These are phyloP conservation scores for Clarkia xantiana DNA, from an alignment of 345 rosid species.

Conservation along the genomic window DNA sequence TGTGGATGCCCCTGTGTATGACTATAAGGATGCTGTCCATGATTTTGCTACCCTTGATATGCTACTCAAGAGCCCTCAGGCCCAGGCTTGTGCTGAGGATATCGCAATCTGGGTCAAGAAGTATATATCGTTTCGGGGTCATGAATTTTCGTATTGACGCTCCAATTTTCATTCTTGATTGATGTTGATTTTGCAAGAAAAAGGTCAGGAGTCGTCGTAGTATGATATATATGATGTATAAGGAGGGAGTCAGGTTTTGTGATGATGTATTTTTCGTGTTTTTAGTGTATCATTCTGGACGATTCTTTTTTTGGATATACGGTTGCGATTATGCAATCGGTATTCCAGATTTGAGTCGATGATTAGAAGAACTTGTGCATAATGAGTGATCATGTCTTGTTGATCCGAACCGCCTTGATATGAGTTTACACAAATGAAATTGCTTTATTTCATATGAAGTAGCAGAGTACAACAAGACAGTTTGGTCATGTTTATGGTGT, in stretches of 20 bases:
- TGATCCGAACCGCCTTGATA: no score
- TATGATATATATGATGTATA: neutral
- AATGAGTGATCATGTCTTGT: no score
- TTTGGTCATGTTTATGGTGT: no score
- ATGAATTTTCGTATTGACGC: slow-evolving; percentile 72
- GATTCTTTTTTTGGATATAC: neutral
- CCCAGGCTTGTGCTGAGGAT: slow-evolving; percentile 88
- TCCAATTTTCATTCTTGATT: neutral
- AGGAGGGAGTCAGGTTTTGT: neutral
- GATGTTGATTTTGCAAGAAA: neutral
- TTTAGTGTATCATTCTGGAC: neutral
- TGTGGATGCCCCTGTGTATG: slow-evolving; percentile 79
- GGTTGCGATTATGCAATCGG: neutral
- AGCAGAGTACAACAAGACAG: neutral
- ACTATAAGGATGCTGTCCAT: slow-evolving; percentile 88
- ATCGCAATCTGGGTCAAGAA: slow-evolving; percentile 89
- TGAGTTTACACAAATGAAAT: no score
- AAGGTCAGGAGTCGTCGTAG: neutral
- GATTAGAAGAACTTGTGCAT: no score
- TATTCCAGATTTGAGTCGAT: no score
- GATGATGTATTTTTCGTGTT: neutral
- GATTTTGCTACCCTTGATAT: slow-evolving; percentile 92
- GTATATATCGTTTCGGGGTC: slow-evolving; percentile 68
- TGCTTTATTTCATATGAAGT: no score
- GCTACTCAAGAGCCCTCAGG: slow-evolving; percentile 81